These are phyloP conservation scores for Purshia tridentata DNA, from an alignment of 306 rosid species.

Conservation along the genomic window DNA sequence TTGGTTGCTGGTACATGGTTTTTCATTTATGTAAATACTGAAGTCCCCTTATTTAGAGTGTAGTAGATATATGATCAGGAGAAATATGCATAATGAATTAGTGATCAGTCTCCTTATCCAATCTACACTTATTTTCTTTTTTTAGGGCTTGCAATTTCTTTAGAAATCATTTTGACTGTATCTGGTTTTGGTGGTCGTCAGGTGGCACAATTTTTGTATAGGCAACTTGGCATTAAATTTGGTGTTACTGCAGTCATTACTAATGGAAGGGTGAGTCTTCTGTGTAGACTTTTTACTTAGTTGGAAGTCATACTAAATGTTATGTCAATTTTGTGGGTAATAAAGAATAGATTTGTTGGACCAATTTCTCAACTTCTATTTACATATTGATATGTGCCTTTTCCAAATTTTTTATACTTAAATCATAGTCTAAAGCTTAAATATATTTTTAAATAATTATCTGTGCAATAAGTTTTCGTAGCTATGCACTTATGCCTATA, in stretches of 20 bases:
- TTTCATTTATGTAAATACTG: neutral
- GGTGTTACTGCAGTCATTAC: slow-evolving; percentile 77
- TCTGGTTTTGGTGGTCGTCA: slow-evolving; percentile 27
- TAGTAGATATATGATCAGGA: no score
- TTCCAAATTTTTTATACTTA: neutral
- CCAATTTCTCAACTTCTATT: slow-evolving; percentile 1
- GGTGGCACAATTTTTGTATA: slow-evolving; percentile 59
- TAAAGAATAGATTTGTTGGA: slow-evolving; percentile 6
- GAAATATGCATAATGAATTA: no score
- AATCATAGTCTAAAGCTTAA: neutral
- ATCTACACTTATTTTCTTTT: neutral
- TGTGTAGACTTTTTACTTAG: neutral
- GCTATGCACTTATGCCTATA: neutral
- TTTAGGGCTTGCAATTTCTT: neutral
- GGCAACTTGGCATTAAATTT: slow-evolving; percentile 63
- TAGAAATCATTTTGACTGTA: neutral
- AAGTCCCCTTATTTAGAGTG: neutral
- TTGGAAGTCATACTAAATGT: neutral
- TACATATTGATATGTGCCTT: neutral
- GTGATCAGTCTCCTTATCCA: no score
- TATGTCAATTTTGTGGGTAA: neutral
- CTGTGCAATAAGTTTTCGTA: neutral
- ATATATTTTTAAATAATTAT: neutral
- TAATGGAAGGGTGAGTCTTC: slow-evolving; percentile 88
- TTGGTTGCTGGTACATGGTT: neutral